A percentile compares a stretch with the other conserved stretches of the same genome.
phyloP scores from a whole-genome alignment of 768 basidiomycete genomes.

The Ramaria sp. region DNA sequence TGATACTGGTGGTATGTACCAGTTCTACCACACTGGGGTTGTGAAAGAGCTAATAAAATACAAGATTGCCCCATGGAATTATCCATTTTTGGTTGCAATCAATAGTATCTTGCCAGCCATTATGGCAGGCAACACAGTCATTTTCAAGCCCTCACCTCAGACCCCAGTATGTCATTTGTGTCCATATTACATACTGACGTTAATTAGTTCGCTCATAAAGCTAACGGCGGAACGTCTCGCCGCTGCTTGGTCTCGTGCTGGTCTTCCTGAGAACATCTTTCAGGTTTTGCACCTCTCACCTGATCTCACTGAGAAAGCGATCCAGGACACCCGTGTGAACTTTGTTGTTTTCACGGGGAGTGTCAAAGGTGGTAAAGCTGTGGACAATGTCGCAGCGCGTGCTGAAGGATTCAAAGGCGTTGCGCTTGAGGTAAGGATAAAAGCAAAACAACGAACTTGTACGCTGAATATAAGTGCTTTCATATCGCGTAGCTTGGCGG shows the following conservation, averaged over 20 bases:
- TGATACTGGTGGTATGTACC: slow-evolving; percentile 79
- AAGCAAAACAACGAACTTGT: background rate
- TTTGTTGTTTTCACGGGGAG: slow-evolving; percentile 91
- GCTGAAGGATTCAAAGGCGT: slow-evolving; percentile 77
- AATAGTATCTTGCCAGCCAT: slow-evolving; percentile 91
- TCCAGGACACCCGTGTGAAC: slow-evolving; percentile 55
- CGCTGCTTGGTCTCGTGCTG: slow-evolving; percentile 57
- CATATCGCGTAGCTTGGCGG: slow-evolving; percentile 65
- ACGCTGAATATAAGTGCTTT: background rate
- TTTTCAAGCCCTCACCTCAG: slow-evolving; percentile 95
- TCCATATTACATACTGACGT: background rate
- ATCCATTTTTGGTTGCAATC: slow-evolving; percentile 80
- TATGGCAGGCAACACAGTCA: slow-evolving; percentile 80
- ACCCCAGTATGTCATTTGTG: slow-evolving; percentile 42
- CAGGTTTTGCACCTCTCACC: slow-evolving; percentile 71
- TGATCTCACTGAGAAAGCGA: slow-evolving; percentile 43
- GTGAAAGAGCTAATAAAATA: background rate
- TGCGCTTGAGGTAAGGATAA: slow-evolving; percentile 55
- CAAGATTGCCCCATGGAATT: slow-evolving; percentile 33
- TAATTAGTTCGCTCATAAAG: slow-evolving; percentile 7
- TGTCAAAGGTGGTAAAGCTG: slow-evolving; percentile 63
- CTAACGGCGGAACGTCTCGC: slow-evolving; percentile 75
- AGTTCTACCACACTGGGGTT: slow-evolving; percentile 65
- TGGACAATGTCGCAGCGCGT: slow-evolving; percentile 58
- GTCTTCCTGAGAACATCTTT: slow-evolving; percentile 64